A percentile compares a stretch with the other conserved stretches of the same genome.
Conservation (phyloP, 2,329 filamentous ascomycete genomes). For the Cladosporium colombiae region DNA sequence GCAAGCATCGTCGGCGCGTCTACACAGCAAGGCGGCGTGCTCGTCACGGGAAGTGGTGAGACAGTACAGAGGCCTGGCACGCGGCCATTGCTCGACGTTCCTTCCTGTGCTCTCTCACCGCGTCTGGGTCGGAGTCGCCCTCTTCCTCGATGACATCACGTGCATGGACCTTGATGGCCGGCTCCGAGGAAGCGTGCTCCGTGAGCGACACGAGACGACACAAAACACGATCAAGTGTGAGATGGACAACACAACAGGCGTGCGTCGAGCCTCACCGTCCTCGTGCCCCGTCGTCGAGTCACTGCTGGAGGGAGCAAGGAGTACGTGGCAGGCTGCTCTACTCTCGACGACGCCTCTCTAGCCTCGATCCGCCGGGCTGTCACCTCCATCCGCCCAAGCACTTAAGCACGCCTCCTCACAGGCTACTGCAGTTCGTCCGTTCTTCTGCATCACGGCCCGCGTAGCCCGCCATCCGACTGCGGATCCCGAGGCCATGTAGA, state of each 20-base stretch:
- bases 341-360: not conserved
- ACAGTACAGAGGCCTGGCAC: not conserved
- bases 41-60: constrained; percentile 4
- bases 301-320: not conserved
- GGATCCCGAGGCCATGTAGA: constrained; percentile 1
- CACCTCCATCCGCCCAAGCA: not conserved
- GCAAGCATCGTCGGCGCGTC: not conserved
- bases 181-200: not conserved
- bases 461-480: constrained; percentile 8
- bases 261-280: not conserved
- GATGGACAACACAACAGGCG: not conserved
- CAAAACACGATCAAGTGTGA: not conserved
- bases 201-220: not conserved
- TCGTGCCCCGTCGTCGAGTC: not conserved
- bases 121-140: not conserved
- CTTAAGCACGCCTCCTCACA: not conserved
- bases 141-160: constrained; percentile 13
- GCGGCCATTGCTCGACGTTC: not conserved
- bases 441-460: constrained; percentile 12
- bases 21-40: not conserved
- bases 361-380: constrained; percentile 1
- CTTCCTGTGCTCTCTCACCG: not conserved
- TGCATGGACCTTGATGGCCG: constrained; percentile 8
- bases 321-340: constrained; percentile 6
- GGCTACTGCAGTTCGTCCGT: constrained; percentile 17